Base-by-base conservation (phyloP, 1,284 basidiomycete species). In the Marasmius fiardii region DNA sequence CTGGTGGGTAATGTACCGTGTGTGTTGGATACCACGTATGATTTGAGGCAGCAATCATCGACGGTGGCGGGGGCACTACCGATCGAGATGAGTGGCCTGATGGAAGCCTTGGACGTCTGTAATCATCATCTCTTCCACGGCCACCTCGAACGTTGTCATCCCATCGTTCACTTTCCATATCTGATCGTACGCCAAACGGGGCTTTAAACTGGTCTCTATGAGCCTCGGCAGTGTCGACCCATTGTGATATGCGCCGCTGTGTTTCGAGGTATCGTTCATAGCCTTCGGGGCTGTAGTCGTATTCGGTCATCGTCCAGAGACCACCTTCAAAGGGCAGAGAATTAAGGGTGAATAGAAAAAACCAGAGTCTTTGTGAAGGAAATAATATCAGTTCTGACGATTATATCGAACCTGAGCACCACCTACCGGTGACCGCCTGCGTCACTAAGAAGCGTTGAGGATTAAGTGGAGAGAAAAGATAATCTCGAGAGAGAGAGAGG, bases 281-380 rank as follows among this genome's bases (percentile, higher is more conserved):
- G 12, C 54, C 58, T 35, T 52, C 58, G 45, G 58, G 58, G 20
- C 54, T 56, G 48, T 59, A 59, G 54, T 59, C 58, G 49, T 59
- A 59, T 56, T 59, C 58, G 11, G 58, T 56, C 58, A 59, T 59
- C 41, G 35, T 34, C 34, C 11, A 18, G 23, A 24, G 20, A 45
- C 14, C 2, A 28, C 7, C 12, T 24, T 45, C n/a, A n/a, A 24
- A 24, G 44, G 5, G 44, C 8, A 23, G 16, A 45, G 14, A n/a
- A n/a, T 45, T 26, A 33, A 12, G 8, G 28, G 28, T 4, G 28
- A 20, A 12, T n/a, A 49, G 28, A 33, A n/a, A 31, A 45, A 24
- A 10, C 7, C 5, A 20, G 20, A n/a, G 20, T 24, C 3, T 8
- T 45, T 4, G 21, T 23, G n/a, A 20, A 28, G 6, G 7, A 45